Percentiles rank a stretch among this genome's conserved stretches.
Conservation (phyloP, 2,329 filamentous ascomycete species). For the Neocucurbitaria cava region DNA sequence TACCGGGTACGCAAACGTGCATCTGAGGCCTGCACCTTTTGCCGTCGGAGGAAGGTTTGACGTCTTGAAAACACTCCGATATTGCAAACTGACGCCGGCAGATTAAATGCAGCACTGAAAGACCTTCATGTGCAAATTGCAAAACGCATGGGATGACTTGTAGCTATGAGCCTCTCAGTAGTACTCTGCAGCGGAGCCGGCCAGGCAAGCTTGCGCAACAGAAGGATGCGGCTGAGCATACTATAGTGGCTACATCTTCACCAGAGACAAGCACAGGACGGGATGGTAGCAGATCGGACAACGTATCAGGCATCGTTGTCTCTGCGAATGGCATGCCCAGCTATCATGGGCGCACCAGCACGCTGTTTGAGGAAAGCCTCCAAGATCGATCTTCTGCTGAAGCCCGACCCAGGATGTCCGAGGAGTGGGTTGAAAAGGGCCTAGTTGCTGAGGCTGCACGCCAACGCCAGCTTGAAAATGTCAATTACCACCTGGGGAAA, state of each 20-base stretch:
- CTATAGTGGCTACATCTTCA: background rate
- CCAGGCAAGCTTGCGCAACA: constrained; percentile 24
- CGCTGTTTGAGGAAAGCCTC: constrained; percentile 54
- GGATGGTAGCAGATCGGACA: constrained; percentile 29
- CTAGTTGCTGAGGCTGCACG: constrained; percentile 58
- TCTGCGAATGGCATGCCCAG: constrained; percentile 51
- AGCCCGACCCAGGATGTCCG: constrained; percentile 28
- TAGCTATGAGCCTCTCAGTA: constrained; percentile 48
- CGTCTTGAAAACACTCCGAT: background rate
- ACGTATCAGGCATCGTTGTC: constrained; percentile 49
- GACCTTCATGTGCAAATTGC: constrained; percentile 57
- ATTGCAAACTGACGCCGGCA: constrained; percentile 20
- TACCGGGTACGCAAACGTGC: constrained; percentile 30
- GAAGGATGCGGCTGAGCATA: constrained; percentile 8
- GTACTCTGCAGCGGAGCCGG: constrained; percentile 26
- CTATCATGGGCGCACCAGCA: constrained; percentile 60
- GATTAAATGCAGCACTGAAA: constrained; percentile 59
- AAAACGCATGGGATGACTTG: constrained; percentile 55
- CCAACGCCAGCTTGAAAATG: constrained; percentile 59
- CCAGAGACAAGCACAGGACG: background rate
- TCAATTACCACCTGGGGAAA: constrained; percentile 55
- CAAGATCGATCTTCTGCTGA: constrained; percentile 24
- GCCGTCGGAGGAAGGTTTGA: constrained; percentile 49
- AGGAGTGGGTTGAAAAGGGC: constrained; percentile 54
- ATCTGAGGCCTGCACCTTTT: constrained; percentile 48